phyloP scores from a whole-genome alignment of 179 eudicot genomes.

The Pouteria campechiana region DNA sequence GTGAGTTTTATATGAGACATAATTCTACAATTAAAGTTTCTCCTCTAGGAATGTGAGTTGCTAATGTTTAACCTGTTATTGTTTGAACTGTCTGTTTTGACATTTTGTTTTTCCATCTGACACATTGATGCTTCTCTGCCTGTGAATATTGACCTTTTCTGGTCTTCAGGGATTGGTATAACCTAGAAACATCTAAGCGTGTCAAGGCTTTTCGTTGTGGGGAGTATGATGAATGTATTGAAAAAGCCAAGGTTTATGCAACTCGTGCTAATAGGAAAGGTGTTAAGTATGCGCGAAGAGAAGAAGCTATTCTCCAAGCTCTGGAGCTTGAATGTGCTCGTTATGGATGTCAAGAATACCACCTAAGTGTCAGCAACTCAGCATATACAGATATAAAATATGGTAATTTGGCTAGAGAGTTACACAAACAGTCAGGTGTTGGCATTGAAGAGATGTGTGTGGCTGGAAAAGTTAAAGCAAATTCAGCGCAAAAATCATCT shows the following conservation, averaged over 20 bases:
- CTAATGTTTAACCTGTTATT: too few relatives aligned
- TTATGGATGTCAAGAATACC: constrained; percentile 10
- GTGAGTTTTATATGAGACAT: too few relatives aligned
- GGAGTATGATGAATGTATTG: constrained; percentile 61
- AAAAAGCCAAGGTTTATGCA: constrained; percentile 51
- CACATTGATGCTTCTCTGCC: too few relatives aligned
- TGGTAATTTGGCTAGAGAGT: constrained; percentile 10
- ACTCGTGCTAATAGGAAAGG: constrained; percentile 32
- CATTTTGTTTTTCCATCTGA: too few relatives aligned
- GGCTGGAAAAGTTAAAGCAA: constrained; percentile 32
- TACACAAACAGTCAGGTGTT: constrained; percentile 14
- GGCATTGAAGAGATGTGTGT: constrained; percentile 15
- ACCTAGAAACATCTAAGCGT: constrained; percentile 60
- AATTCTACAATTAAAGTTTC: too few relatives aligned
- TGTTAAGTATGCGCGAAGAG: constrained; percentile 53
- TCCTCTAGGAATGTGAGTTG: too few relatives aligned
- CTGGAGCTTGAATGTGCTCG: constrained; percentile 65
- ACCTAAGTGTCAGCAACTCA: too few relatives aligned
- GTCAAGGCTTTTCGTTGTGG: constrained; percentile 91
- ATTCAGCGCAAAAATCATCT: constrained; percentile 42
- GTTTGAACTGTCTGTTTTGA: too few relatives aligned
- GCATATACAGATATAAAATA: too few relatives aligned
- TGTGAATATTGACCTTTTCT: too few relatives aligned
- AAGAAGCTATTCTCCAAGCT: constrained; percentile 71
- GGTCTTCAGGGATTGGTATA: constrained; percentile 69